Base-by-base conservation (phyloP, 306 rosid genomes). In the Dalbergia cultrata region DNA sequence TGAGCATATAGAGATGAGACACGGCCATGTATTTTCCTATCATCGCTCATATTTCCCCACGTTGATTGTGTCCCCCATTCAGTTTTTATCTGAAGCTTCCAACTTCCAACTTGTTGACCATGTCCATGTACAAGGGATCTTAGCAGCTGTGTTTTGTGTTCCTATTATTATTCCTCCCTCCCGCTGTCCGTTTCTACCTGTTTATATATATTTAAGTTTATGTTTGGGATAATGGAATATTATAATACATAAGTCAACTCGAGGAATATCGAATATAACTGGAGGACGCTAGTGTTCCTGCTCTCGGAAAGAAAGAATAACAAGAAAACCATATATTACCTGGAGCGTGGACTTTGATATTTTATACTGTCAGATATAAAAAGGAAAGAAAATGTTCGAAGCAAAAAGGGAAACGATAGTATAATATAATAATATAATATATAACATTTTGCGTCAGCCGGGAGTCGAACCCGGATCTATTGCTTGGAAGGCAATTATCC, bases 21-120 rank as follows among this genome's bases (percentile, higher is more conserved):
- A 70, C 4, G 21, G 4, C 17, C 69, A 68, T 8, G 60, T 44
- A 68, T n/a, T 44, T 70, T 34, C 5, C 77, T 14, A 59, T 31
- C 62, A 47, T 9, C 2, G 5, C n/a, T 78, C 53, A 59, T 70
- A 58, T 58, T 68, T 52, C 73, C 78, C 58, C 54, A 31, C 0
- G 61, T 65, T 74, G 72, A 75, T 75, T 67, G 17, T 81, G 85
- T 81, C 85, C 45, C 76, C 56, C 57, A 34, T 67, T 50, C 65
- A 33, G 67, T 75, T 43, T 65, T 73, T 56, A 56, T 31, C 13
- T 66, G n/a, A 34, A 56, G 57, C 8, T 67, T 81, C 80, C 43
- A 17, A 65, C 8, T 74, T 81, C 80, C 43, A 17, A 65, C 31
- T 79, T 12, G 60, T 65, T 44, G 35, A 54, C 37, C 61, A 73